Percentiles rank a stretch among this genome's conserved stretches.
Conservation (phyloP, 371 early-diverging fungal species). For the Mortierella sp. region DNA sequence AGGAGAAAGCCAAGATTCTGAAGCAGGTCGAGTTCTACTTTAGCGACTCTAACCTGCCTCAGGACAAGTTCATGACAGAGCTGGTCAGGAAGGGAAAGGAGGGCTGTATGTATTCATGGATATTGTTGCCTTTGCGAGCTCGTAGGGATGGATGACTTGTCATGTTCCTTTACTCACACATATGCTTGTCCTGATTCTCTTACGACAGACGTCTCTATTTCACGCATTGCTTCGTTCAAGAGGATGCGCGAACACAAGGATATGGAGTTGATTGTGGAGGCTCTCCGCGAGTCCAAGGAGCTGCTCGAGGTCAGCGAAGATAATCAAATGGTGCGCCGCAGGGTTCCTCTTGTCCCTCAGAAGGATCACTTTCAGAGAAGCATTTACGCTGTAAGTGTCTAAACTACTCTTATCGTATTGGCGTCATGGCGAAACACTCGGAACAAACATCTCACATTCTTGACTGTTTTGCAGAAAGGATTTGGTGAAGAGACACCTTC, state of each 20-base stretch:
- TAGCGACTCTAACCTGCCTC: conserved; percentile 79
- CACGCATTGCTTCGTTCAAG: conserved; percentile 73
- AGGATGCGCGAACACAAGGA: conserved; percentile 74
- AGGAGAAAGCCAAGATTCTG: conserved; percentile 64
- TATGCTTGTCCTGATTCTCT: no score
- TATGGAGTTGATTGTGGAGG: conserved; percentile 61
- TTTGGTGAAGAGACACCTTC: conserved; percentile 63
- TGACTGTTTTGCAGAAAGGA: conserved; percentile 59
- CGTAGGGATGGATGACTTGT: no score
- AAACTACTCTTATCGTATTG: neutral
- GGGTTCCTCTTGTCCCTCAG: conserved; percentile 57
- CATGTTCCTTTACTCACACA: neutral
- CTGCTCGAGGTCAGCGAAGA: conserved; percentile 71
- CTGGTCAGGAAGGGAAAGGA: conserved; percentile 60
- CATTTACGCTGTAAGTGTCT: conserved; percentile 65
- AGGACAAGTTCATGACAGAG: conserved; percentile 75
- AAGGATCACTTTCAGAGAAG: conserved; percentile 61
- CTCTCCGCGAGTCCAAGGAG: conserved; percentile 62
- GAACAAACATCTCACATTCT: no score
- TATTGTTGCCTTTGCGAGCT: neutral
- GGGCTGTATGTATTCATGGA: conserved; percentile 60
- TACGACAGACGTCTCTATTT: conserved; percentile 62
- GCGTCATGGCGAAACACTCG: no score
- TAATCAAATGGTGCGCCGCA: conserved; percentile 69
- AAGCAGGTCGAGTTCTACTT: conserved; percentile 86